Conservation (phyloP, 306 rosid genomes). For the Bauhinia variegata region DNA sequence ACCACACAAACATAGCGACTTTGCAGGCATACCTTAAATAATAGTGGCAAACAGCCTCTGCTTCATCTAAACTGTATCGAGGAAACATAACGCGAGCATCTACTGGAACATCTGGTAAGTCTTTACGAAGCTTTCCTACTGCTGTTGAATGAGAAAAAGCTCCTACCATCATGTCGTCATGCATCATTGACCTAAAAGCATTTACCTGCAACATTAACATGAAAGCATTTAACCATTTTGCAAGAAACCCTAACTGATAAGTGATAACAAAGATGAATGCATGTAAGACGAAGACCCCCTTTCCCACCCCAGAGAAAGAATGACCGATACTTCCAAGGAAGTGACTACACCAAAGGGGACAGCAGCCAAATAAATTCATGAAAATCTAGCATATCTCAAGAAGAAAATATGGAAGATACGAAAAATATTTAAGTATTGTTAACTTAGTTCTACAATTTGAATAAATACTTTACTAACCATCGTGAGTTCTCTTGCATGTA, state of each 20-base stretch:
- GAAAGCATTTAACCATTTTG: conserved; percentile 15
- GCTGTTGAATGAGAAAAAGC: conserved; percentile 98
- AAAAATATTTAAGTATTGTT: not conserved
- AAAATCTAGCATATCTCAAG: conserved; percentile 10
- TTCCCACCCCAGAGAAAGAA: not conserved
- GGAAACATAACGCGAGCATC: conserved; percentile 75
- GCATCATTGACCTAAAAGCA: conserved; percentile 88
- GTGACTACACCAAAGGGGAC: not conserved
- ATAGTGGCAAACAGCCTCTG: conserved; percentile 79
- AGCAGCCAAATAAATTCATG: conserved; percentile 9
- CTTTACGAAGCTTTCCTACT: conserved; percentile 87
- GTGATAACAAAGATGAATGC: not conserved
- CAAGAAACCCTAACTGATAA: conserved; percentile 21
- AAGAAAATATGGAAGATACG: conserved; percentile 12
- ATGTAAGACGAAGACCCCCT: not conserved
- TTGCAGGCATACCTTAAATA: conserved; percentile 68
- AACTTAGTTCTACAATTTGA: conserved; percentile 18
- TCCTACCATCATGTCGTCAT: conserved; percentile 95
- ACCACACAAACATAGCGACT: conserved; percentile 15
- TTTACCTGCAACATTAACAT: conserved; percentile 72
- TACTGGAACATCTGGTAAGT: conserved; percentile 88
- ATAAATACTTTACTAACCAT: conserved; percentile 57
- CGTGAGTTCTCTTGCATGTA: conserved; percentile 87
- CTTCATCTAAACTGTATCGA: conserved; percentile 89
- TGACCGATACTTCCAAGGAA: conserved; percentile 26